phyloP scores from a whole-genome alignment of 2,329 filamentous ascomycete genomes.

The Ophidiomyces ophidiicola region DNA sequence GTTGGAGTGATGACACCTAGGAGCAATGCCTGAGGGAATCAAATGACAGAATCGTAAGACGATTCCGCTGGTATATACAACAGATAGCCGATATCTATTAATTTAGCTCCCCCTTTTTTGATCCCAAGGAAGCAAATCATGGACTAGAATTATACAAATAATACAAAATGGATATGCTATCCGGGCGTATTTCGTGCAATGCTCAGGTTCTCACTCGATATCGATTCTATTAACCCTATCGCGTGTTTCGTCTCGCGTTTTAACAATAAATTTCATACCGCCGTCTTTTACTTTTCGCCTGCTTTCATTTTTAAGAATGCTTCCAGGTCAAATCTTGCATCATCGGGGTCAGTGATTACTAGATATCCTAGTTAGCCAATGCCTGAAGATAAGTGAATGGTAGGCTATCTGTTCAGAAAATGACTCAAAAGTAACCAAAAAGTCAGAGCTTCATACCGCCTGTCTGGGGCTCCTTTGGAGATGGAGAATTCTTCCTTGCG shows the following conservation, averaged over 20 bases:
- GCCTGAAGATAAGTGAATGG: background rate
- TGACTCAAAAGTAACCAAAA: background rate
- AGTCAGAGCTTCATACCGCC: slow-evolving; percentile 22
- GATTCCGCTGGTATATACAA: slow-evolving; percentile 7
- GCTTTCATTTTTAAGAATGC: slow-evolving; percentile 58
- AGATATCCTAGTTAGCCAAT: slow-evolving; percentile 12
- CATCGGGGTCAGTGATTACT: slow-evolving; percentile 65
- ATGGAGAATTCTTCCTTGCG: slow-evolving; percentile 58
- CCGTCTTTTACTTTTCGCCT: slow-evolving; percentile 26
- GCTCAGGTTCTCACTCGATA: background rate
- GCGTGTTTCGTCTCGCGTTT: slow-evolving; percentile 2
- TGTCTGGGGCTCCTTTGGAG: slow-evolving; percentile 24
- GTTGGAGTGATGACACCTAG: too few species aligned
- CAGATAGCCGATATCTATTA: slow-evolving; percentile 32
- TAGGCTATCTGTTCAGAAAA: too few species aligned
- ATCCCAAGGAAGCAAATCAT: slow-evolving; percentile 27
- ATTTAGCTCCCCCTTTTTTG: slow-evolving; percentile 23
- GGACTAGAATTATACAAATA: slow-evolving; percentile 31
- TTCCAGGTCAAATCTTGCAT: slow-evolving; percentile 90
- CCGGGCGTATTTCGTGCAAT: background rate
- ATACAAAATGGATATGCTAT: slow-evolving; percentile 19
- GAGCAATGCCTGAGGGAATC: background rate
- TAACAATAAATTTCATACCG: background rate
- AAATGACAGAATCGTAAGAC: background rate
- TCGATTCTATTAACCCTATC: background rate